Evolutionary conservation across 2,329 filamentous ascomycete genomes (phyloP).

Genomic region (Apiospora hydei): DNA sequence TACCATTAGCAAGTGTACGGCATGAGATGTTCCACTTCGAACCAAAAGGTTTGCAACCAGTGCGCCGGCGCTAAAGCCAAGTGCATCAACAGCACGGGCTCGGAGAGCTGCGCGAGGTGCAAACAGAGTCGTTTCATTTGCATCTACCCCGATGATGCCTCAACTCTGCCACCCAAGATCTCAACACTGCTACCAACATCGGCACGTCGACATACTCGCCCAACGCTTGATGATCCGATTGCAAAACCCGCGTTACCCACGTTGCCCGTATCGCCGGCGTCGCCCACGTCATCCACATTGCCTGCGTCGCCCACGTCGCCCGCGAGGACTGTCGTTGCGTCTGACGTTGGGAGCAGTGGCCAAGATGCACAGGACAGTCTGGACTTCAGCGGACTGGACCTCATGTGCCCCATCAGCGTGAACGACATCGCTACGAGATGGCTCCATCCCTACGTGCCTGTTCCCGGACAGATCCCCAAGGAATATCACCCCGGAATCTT

Average conservation of each 20-base stretch:
- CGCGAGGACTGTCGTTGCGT: neutral
- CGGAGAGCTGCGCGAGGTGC: conserved; percentile 44
- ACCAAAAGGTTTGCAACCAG: conserved; percentile 49
- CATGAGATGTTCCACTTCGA: conserved; percentile 47
- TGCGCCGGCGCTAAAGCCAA: conserved; percentile 49
- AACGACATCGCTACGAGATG: conserved; percentile 57
- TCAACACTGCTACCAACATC: conserved; percentile 7
- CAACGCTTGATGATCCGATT: neutral
- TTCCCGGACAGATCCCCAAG: conserved; percentile 52
- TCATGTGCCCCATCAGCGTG: conserved; percentile 54
- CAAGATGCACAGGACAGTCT: conserved; percentile 26
- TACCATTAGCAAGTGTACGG: neutral
- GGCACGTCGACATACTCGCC: neutral
- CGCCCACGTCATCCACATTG: neutral
- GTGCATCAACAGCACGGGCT: conserved; percentile 44
- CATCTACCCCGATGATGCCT: conserved; percentile 35
- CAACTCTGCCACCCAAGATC: conserved; percentile 10
- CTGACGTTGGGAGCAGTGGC: neutral
- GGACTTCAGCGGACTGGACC: conserved; percentile 45
- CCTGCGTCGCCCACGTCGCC: neutral
- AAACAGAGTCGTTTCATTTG: conserved; percentile 40
- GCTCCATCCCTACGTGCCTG: conserved; percentile 55
- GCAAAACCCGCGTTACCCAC: neutral
- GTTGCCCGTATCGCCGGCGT: too few species aligned
- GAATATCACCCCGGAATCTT: conserved; percentile 47